phyloP scores from a whole-genome alignment of 805 yeast genomes.

The Wickerhamomyces pijperi region DNA sequence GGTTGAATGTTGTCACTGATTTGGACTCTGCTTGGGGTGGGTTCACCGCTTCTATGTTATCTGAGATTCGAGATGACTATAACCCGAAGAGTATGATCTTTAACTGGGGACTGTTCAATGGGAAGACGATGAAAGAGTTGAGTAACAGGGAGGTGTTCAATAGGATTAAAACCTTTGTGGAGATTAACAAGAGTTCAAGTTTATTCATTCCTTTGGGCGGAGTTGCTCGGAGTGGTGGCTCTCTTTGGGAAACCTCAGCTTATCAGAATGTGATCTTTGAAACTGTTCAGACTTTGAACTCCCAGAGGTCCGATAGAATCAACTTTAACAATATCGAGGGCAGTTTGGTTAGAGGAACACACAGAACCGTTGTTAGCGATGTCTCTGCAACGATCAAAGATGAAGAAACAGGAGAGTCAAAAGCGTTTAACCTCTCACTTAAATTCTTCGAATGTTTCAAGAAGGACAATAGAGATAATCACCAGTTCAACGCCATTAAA shows the following conservation, averaged over 20 bases:
- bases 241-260: constrained; percentile 32
- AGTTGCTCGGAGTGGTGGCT: constrained; percentile 11
- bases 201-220: constrained; percentile 46
- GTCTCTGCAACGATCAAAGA: constrained; percentile 13
- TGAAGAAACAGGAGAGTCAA: background rate
- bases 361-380: constrained; percentile 37
- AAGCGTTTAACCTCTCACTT: constrained; percentile 5
- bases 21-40: constrained; percentile 83
- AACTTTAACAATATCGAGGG: constrained; percentile 34
- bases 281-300: constrained; percentile 27
- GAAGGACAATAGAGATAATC: constrained; percentile 1
- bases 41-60: constrained; percentile 39
- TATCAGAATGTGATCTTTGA: constrained; percentile 33
- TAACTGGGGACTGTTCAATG: constrained; percentile 34
- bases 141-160: constrained; percentile 19
- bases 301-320: constrained; percentile 22
- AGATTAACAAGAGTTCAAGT: constrained; percentile 36
- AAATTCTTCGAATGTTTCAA: constrained; percentile 2
- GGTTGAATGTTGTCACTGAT: constrained; percentile 61
- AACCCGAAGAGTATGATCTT: constrained; percentile 36
- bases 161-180: constrained; percentile 34
- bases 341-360: constrained; percentile 29
- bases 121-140: constrained; percentile 10
- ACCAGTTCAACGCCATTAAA: constrained; percentile 19
- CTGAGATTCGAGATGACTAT: constrained; percentile 59